Evolutionary conservation across 1,284 basidiomycete species (phyloP), one percentile per base, ranked within the genome.

Genomic region (Cryptococcus depauperatus): DNA sequence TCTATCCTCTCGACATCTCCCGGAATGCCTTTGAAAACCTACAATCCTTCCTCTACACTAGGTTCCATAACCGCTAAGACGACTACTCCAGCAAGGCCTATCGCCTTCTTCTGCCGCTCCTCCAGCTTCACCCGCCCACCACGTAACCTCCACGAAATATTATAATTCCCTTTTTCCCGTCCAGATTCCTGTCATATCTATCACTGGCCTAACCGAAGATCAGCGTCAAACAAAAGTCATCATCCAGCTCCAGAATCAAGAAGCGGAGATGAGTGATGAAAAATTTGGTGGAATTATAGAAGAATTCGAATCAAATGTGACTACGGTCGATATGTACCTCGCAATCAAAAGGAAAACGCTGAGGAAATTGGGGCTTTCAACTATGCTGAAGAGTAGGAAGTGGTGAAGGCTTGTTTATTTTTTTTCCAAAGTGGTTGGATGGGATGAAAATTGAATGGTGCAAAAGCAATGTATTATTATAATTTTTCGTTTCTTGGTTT

Each of bases 211-310:
- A 25, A 46, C 47, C 14, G 62, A 65, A 35, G 45, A 57, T 3
- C 61, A 65, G 48, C 35, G 66, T 6, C 50, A 58, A 26, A 66
- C 62, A 5, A 53, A 64, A 34, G 66, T 64, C 5, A 52, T 68
- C 14, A 23, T 60, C 3, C 53, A 54, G 18, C 44, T 68, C 3
- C 63, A 68, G 33, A 43, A 45, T 10, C 46, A 51, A 28, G 58
- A 62, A 23, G 48, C 35, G 7, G 55, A 54, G 11, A 43, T 68
- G 46, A 19, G 46, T 11, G 61, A 66, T 44, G 62, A 64, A 16
- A 62, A 66, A 43, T 23, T 64, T 35, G 50, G 66, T 4, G 54
- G 56, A 39, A 48, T 64, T 34, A 49, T 68, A 37, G 53, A 48
- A 11, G 61, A 65, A 43, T 68, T 68, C 50, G 61, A 64, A 48